Conservation (phyloP, 2,329 filamentous ascomycete species). For the Trichoderma oligosporum region DNA sequence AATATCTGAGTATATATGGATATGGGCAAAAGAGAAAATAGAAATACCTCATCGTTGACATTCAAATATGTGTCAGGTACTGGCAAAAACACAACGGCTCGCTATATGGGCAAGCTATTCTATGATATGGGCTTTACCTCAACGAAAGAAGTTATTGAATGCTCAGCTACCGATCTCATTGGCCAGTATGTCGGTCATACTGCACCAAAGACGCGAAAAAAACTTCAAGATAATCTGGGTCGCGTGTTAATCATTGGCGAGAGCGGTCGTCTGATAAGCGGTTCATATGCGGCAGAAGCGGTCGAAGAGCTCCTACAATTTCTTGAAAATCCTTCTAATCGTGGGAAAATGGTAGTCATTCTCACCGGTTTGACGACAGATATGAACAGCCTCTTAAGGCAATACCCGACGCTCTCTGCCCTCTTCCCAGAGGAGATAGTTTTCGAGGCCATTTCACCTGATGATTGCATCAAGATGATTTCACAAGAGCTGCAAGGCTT, state of each 20-base stretch:
- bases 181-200: slow-evolving; percentile 67
- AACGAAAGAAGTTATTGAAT: slow-evolving; percentile 58
- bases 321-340: slow-evolving; percentile 6
- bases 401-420: neutral
- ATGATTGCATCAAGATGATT: neutral
- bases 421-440: neutral
- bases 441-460: neutral
- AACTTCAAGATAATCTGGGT: slow-evolving; percentile 60
- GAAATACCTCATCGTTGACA: no score
- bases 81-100: slow-evolving; percentile 67
- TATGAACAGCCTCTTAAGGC: neutral
- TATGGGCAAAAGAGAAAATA: no score
- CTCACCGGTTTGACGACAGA: slow-evolving; percentile 13
- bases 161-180: slow-evolving; percentile 64
- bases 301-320: slow-evolving; percentile 50
- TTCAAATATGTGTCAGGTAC: no score
- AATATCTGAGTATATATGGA: neutral
- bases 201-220: slow-evolving; percentile 58
- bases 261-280: no score
- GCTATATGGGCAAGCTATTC: slow-evolving; percentile 67
- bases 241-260: slow-evolving; percentile 70
- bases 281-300: slow-evolving; percentile 51
- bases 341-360: slow-evolving; percentile 16
- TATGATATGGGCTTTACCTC: slow-evolving; percentile 69
- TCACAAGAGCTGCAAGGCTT: neutral